Conservation (phyloP, 129 eudicot species). For the sunflower (Helianthus annuus) region HanXRQr2.0-SUNRISE NC_035439.2:146635833-146636332, state of each 20-base stretch:
- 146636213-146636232: constrained; percentile 5
- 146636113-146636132: neutral
- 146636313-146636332: neutral
- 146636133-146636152: neutral
- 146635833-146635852: neutral
- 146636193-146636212: neutral
- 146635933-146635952: neutral
- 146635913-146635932: neutral
- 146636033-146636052: neutral
- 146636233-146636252: constrained; percentile 22
- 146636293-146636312: neutral
- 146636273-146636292: constrained; percentile 12
- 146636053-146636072: neutral
- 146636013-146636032: constrained; percentile 6
- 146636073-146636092: neutral
- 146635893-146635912: neutral
- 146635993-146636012: neutral
- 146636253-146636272: constrained; percentile 32
- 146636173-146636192: constrained; percentile 8
- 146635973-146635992: neutral
- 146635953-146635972: neutral
- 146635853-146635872: neutral
- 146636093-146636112: neutral
- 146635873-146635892: constrained; percentile 5
- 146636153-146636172: neutral